phyloP scores from a whole-genome alignment of 768 basidiomycete species.

The Trametes coccinea region DNA sequence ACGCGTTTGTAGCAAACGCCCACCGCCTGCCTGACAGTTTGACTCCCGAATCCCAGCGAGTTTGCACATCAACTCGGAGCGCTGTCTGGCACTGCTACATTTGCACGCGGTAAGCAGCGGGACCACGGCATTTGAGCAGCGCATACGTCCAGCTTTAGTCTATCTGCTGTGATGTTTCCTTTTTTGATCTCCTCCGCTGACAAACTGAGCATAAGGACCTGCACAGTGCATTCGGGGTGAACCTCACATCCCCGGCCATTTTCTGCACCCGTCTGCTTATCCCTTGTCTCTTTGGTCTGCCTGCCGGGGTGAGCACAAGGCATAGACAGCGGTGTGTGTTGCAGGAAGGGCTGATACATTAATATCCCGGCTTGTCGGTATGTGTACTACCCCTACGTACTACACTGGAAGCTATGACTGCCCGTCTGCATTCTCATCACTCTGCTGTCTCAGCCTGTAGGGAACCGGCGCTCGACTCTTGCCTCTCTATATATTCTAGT shows the following conservation, averaged over 20 bases:
- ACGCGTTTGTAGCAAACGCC: not conserved
- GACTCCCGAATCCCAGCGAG: not conserved
- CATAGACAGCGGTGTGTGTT: not conserved
- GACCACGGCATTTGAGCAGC: not conserved
- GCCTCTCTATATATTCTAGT: constrained; percentile 10
- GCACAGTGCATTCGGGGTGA: not conserved
- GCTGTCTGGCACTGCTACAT: not conserved
- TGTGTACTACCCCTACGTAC: not conserved
- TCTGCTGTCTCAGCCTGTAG: constrained; percentile 4
- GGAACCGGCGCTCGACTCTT: constrained; percentile 8
- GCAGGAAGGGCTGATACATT: not conserved
- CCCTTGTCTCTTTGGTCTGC: not conserved
- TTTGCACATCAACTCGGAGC: not conserved
- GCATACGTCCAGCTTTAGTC: not conserved
- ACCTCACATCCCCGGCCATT: not conserved
- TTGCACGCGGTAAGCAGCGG: not conserved
- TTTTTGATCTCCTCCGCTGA: constrained; percentile 1
- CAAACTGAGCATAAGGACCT: not conserved
- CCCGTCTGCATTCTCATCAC: constrained; percentile 2
- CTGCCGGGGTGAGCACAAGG: not conserved
- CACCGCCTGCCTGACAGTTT: not conserved
- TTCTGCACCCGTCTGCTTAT: not conserved
- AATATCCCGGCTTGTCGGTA: constrained; percentile 4
- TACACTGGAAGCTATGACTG: constrained; percentile 8
- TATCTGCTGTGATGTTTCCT: not conserved